Evolutionary conservation across 192 early-diverging fungal species (phyloP).

Genomic region (Chytriomyces hyalinus): DNA sequence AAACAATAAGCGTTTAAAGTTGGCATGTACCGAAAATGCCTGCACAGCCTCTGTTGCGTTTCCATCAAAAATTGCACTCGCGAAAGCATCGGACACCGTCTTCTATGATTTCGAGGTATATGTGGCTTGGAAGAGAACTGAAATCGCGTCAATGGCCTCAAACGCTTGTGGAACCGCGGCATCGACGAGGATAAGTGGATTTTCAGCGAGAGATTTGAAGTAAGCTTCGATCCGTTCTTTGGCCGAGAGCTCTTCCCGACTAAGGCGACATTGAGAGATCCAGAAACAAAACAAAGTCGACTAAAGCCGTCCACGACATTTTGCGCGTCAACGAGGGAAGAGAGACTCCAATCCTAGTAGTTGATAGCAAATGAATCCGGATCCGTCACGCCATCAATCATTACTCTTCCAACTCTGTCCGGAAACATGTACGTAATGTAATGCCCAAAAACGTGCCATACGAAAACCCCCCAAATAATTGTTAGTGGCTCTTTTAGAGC

Average conservation of each 20-base stretch:
- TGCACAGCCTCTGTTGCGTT: too few relatives aligned
- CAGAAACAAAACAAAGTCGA: not conserved
- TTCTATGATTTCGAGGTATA: conserved; percentile 33
- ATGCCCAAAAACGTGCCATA: conserved; percentile 53
- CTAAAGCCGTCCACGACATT: not conserved
- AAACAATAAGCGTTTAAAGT: too few relatives aligned
- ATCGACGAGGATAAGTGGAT: conserved; percentile 20
- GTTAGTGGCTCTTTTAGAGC: conserved; percentile 43
- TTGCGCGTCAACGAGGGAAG: not conserved
- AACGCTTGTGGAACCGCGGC: conserved; percentile 12
- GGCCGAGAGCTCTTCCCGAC: not conserved
- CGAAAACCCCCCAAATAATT: conserved; percentile 52
- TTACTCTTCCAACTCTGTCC: conserved; percentile 46
- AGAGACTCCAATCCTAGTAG: not conserved
- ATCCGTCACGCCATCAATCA: conserved; percentile 53
- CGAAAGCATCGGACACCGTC: conserved; percentile 12
- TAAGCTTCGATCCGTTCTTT: conserved; percentile 6
- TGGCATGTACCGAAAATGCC: too few relatives aligned
- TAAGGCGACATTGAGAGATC: not conserved
- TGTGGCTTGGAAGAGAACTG: conserved; percentile 3
- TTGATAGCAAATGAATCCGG: conserved; percentile 34
- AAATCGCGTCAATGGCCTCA: not conserved
- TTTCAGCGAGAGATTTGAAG: conserved; percentile 12
- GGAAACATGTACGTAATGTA: conserved; percentile 58
- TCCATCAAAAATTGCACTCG: not conserved